phyloP scores from a whole-genome alignment of 495 filamentous ascomycete species.

The Penicillium waksmanii region DNA sequence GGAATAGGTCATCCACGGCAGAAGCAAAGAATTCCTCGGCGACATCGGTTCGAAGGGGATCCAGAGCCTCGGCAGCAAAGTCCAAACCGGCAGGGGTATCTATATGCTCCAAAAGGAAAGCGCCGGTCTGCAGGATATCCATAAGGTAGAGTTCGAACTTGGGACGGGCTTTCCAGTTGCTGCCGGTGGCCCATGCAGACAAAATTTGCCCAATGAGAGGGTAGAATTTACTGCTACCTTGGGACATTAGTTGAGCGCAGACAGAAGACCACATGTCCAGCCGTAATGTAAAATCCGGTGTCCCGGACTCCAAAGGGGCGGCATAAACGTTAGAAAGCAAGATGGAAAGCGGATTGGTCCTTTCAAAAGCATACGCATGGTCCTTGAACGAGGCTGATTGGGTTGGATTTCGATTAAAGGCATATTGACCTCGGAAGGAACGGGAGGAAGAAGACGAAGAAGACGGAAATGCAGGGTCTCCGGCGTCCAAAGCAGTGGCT shows the following conservation, averaged over 20 bases:
- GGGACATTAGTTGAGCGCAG: constrained; percentile 71
- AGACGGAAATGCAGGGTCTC: constrained; percentile 79
- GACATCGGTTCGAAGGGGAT: constrained; percentile 74
- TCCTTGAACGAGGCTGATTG: constrained; percentile 55
- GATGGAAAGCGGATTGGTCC: constrained; percentile 83
- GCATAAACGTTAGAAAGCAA: constrained; percentile 89
- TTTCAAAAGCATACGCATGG: constrained; percentile 69
- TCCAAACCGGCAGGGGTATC: constrained; percentile 50
- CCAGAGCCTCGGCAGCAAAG: constrained; percentile 51
- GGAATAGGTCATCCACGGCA: constrained; percentile 81
- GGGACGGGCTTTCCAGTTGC: constrained; percentile 84
- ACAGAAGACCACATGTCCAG: constrained; percentile 85
- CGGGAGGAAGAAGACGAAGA: constrained; percentile 67
- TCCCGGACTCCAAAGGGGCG: constrained; percentile 65
- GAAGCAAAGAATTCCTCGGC: constrained; percentile 89
- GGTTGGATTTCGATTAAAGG: constrained; percentile 60
- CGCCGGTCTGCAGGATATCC: constrained; percentile 88
- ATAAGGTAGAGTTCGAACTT: constrained; percentile 93
- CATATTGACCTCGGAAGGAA: constrained; percentile 52
- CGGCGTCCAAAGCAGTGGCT: constrained; percentile 74
- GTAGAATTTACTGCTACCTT: constrained; percentile 46
- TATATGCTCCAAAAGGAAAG: constrained; percentile 85
- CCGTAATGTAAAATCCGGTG: constrained; percentile 76
- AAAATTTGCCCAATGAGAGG: constrained; percentile 55
- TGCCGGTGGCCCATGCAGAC: constrained; percentile 82